A percentile compares a stretch with the other conserved stretches of the same genome.
Conservation (phyloP, 768 basidiomycete species). For the Neoboletus brunneissimus region DNA sequence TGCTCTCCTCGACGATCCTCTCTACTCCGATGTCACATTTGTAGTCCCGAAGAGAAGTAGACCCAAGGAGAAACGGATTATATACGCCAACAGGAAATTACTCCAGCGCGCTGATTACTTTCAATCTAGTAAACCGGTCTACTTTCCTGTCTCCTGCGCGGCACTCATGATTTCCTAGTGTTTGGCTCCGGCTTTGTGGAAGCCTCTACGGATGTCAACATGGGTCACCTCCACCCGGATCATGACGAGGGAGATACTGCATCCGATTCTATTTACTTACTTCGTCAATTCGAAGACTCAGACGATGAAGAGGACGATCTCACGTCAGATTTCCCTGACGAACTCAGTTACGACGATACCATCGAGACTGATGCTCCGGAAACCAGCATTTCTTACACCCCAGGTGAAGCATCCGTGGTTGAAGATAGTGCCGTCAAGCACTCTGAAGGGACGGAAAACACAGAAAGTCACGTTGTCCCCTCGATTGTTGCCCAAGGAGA, state of each 20-base stretch:
- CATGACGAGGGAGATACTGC: conserved; percentile 43
- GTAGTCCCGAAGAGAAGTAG: conserved; percentile 53
- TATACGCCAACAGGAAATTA: conserved; percentile 69
- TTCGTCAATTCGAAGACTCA: conserved; percentile 45
- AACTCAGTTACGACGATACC: conserved; percentile 30
- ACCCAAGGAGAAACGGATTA: conserved; percentile 39
- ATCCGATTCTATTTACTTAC: conserved; percentile 45
- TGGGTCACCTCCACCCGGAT: conserved; percentile 20
- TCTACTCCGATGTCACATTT: conserved; percentile 84
- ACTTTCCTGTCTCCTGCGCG: background rate
- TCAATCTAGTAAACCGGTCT: conserved; percentile 51
- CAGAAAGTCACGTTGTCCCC: background rate
- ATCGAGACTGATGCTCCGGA: conserved; percentile 24
- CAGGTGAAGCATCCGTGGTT: background rate
- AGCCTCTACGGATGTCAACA: conserved; percentile 37
- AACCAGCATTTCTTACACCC: background rate
- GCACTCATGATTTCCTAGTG: conserved; percentile 45
- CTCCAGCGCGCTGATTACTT: conserved; percentile 78
- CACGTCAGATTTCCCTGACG: conserved; percentile 33
- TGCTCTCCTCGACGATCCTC: conserved; percentile 70
- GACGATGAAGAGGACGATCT: conserved; percentile 52
- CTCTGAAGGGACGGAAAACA: background rate
- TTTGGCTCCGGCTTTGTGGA: conserved; percentile 71
- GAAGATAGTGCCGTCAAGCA: conserved; percentile 7
- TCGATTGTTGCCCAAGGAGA: conserved; percentile 4